Base-by-base conservation (phyloP, 2,329 filamentous ascomycete genomes). In the Aspergillus pseudoterreus region DNA sequence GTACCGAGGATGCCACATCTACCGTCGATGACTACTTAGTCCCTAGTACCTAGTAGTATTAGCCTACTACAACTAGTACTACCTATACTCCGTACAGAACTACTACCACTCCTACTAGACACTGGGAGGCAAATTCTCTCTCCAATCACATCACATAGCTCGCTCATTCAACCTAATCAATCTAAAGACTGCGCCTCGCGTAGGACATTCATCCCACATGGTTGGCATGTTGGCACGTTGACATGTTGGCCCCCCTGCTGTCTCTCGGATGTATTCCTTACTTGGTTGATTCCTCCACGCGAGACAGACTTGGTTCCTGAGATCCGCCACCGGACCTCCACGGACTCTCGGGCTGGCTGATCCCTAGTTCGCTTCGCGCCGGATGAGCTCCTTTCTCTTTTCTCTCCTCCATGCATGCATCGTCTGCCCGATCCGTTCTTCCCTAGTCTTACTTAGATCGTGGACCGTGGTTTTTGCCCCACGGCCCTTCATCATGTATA, bases 181-280 rank as follows among this genome's bases (percentile, higher is more conserved):
- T 5, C 22, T 22, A 22, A 6, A 22, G 22, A 32, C 45, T 45
- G 19, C n/a, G 35, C 44, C 33, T 47, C 51, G 35, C 45, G 41
- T 53, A 39, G 24, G 22, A 6, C 35, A 35, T 43, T 44, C 35
- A 35, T 43, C 38, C 63, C 64, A 66, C 63, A 66, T 67, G 64
- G 64, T 66, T 67, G 64, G 63, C 63, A 67, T 19, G 17, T 19
- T 2, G 17, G 17, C 17, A 19, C 2, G 17, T 19, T 19, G 17
- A 3, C 19, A 19, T 19, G 19, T 19, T 19, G 19, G 19, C 3
- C 19, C 3, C 19, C 51, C 59, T 65, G 61, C 59, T 60, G 27
- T 30, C 27, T 9, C 8, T 30, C 27, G 27, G 27, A 30, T 11
- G 27, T 30, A 30, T 30, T 30, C 27, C 27, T 30, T 30, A 9